Percentiles rank a stretch among this genome's conserved stretches.
These are phyloP conservation scores for Penicillium aurantiogriseum DNA, from an alignment of 2,329 filamentous ascomycete genomes.

Conservation along the genomic window DNA sequence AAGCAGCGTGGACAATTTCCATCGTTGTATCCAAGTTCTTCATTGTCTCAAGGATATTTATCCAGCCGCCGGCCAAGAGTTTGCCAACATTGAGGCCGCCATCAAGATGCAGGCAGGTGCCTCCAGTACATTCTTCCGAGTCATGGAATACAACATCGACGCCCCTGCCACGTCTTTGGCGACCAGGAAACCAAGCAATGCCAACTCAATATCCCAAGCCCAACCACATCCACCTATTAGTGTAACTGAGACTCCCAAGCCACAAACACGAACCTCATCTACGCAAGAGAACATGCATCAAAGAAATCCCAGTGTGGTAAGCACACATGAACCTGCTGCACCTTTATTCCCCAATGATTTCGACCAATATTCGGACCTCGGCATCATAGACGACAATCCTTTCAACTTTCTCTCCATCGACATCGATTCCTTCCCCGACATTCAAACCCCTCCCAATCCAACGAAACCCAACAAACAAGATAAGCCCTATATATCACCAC, in stretches of 20 bases:
- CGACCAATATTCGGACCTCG: slow-evolving; percentile 21
- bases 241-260: neutral
- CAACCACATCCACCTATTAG: neutral
- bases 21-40: slow-evolving; percentile 82
- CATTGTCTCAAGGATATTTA: slow-evolving; percentile 80
- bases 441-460: slow-evolving; percentile 9
- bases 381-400: slow-evolving; percentile 12
- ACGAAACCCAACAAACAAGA: neutral
- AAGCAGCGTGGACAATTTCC: slow-evolving; percentile 71
- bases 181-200: slow-evolving; percentile 17
- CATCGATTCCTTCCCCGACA: slow-evolving; percentile 25
- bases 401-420: slow-evolving; percentile 28
- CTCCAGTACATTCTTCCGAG: slow-evolving; percentile 31
- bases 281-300: neutral
- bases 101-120: slow-evolving; percentile 32
- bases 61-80: slow-evolving; percentile 75
- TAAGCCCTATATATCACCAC: slow-evolving; percentile 3
- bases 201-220: slow-evolving; percentile 13
- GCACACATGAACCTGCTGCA: neutral
- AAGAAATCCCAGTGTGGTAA: slow-evolving; percentile 10
- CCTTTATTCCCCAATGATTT: slow-evolving; percentile 26
- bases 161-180: slow-evolving; percentile 10
- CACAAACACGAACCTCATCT: neutral
- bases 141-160: slow-evolving; percentile 33
- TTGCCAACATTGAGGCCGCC: slow-evolving; percentile 36